Evolutionary conservation across 2,329 filamentous ascomycete species (phyloP).

Genomic region (Ploettnerulaceae sp.): DNA sequence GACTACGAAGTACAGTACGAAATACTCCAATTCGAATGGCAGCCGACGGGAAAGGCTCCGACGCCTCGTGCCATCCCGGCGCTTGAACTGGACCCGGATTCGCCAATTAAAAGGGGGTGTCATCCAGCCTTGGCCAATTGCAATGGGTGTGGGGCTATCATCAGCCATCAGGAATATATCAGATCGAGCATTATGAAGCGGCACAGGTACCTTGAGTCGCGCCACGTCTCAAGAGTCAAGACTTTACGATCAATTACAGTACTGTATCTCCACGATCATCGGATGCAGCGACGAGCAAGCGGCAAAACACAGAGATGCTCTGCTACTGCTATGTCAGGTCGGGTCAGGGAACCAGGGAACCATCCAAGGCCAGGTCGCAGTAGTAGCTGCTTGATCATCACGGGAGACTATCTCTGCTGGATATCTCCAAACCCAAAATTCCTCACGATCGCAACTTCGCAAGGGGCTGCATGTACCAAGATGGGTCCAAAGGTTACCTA

Average conservation of each 20-base stretch:
- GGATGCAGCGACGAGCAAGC: no score
- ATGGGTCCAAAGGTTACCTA: no score
- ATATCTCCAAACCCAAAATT: no score
- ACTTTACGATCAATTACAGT: no score
- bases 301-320: no score
- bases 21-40: constrained; percentile 4
- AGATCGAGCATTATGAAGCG: background rate
- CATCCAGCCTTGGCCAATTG: no score
- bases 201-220: background rate
- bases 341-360: no score
- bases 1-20: background rate
- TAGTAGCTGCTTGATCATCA: constrained; percentile 1
- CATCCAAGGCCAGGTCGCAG: background rate
- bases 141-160: no score
- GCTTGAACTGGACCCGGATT: constrained; percentile 21
- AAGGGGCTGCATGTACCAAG: no score
- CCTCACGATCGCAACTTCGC: no score
- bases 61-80: constrained; percentile 19
- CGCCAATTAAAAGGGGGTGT: constrained; percentile 9
- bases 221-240: constrained; percentile 6
- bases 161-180: background rate
- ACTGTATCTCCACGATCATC: background rate
- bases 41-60: constrained; percentile 3
- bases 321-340: no score
- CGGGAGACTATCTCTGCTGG: background rate